phyloP scores from a whole-genome alignment of 106 monocot species.

The Vanilla planifolia region DNA sequence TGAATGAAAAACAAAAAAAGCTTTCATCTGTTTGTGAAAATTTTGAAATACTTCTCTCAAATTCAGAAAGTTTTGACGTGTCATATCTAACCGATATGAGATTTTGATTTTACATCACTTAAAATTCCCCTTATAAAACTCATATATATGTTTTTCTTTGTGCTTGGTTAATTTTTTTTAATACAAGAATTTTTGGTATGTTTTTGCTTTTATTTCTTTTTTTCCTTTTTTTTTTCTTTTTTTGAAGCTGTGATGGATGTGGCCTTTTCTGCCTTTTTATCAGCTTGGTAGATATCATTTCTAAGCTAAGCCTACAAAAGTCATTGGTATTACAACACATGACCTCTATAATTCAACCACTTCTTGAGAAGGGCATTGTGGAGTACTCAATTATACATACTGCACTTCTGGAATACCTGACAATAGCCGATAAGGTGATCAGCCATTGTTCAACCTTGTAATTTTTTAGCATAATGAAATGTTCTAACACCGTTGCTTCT shows the following conservation, averaged over 20 bases:
- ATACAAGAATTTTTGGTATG: no score
- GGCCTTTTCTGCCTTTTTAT: not conserved
- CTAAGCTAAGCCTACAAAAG: conserved; percentile 50
- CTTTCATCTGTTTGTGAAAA: no score
- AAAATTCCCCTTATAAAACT: no score
- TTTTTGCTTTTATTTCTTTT: not conserved
- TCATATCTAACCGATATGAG: no score
- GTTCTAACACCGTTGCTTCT: conserved; percentile 11
- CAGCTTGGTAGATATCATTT: conserved; percentile 59
- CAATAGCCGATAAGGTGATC: conserved; percentile 64
- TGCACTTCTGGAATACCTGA: conserved; percentile 50
- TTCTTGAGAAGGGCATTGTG: conserved; percentile 68
- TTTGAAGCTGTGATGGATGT: not conserved
- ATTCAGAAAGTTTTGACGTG: no score
- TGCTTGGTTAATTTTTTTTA: no score
- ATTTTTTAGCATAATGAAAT: not conserved
- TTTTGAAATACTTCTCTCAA: no score
- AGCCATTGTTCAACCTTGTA: not conserved
- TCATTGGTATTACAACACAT: conserved; percentile 62
- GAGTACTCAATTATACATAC: conserved; percentile 72
- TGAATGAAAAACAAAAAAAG: no score
- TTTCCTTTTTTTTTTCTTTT: not conserved
- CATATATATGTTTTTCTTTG: no score
- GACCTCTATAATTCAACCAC: conserved; percentile 51
- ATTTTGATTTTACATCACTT: no score